A percentile compares a stretch with the other conserved stretches of the same genome.
Evolutionary conservation across 192 early-diverging fungal genomes (phyloP).

Genomic region (Entomortierella parvispora): DNA sequence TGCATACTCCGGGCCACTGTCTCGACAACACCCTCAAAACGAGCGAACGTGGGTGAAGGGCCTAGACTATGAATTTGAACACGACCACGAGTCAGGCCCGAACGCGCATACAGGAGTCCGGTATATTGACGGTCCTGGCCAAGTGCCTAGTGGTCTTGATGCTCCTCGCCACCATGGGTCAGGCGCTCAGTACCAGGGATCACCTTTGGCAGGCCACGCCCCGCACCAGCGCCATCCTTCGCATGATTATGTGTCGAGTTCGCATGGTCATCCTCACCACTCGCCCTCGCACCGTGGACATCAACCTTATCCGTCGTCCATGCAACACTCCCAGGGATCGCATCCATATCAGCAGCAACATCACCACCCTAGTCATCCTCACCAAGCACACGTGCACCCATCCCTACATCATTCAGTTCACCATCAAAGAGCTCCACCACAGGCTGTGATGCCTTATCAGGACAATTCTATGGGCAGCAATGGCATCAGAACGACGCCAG

Average conservation of each 20-base stretch:
- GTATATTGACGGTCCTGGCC: too few species aligned
- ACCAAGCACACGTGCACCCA: slow-evolving; percentile 14
- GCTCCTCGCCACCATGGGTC: too few species aligned
- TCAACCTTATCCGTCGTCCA: slow-evolving; percentile 2
- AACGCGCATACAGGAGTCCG: too few species aligned
- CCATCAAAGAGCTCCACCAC: slow-evolving; percentile 1
- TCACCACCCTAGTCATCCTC: background rate
- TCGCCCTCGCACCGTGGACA: slow-evolving; percentile 12
- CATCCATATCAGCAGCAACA: background rate
- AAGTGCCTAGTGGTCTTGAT: too few species aligned
- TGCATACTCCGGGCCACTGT: background rate
- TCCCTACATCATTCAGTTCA: slow-evolving; percentile 8
- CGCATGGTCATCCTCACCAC: slow-evolving; percentile 7
- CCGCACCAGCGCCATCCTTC: background rate
- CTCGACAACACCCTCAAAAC: background rate
- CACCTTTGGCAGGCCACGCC: background rate
- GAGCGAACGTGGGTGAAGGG: background rate
- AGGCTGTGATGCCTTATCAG: background rate
- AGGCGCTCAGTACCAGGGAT: background rate
- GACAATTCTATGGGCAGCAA: too few species aligned
- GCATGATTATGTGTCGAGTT: background rate
- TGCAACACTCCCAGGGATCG: background rate
- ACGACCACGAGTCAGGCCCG: background rate
- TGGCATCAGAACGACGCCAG: background rate
- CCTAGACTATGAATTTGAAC: background rate